phyloP scores from a whole-genome alignment of 2,329 filamentous ascomycete species.

The Colletotrichum shisoi region DNA sequence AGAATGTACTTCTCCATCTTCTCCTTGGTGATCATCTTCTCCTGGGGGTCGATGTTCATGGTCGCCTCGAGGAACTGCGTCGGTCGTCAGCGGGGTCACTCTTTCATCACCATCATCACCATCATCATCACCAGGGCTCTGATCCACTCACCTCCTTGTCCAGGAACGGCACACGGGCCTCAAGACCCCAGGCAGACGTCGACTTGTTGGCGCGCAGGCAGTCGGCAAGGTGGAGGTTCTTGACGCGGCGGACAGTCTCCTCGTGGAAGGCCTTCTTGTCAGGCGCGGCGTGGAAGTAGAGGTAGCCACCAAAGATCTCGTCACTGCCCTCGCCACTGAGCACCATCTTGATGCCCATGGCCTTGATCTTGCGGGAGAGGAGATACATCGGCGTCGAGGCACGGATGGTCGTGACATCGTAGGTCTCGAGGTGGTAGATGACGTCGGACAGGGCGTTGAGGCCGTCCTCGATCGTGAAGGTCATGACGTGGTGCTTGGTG shows the following conservation, averaged over 20 bases:
- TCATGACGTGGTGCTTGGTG: slow-evolving; percentile 97
- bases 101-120: background rate
- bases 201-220: slow-evolving; percentile 99
- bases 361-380: slow-evolving; percentile 98
- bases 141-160: slow-evolving; percentile 76
- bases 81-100: background rate
- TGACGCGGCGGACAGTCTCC: slow-evolving; percentile 91
- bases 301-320: slow-evolving; percentile 97
- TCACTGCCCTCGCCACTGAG: slow-evolving; percentile 95
- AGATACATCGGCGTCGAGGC: slow-evolving; percentile 99
- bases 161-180: slow-evolving; percentile 96
- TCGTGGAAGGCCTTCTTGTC: slow-evolving; percentile 92
- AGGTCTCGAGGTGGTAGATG: slow-evolving; percentile 97
- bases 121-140: background rate
- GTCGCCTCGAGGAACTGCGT: slow-evolving; percentile 81
- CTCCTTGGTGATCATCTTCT: slow-evolving; percentile 94
- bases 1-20: slow-evolving; percentile 97
- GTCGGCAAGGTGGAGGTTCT: slow-evolving; percentile 96
- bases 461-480: slow-evolving; percentile 96
- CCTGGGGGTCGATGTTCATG: slow-evolving; percentile 92
- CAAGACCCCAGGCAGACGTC: slow-evolving; percentile 95
- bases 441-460: slow-evolving; percentile 96
- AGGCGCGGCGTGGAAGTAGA: slow-evolving; percentile 97
- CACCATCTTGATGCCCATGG: slow-evolving; percentile 99
- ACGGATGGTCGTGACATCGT: slow-evolving; percentile 97